These are phyloP conservation scores for Phytophthora idaei DNA, from an alignment of 352 stramenopile genomes.

Conservation along the genomic window DNA sequence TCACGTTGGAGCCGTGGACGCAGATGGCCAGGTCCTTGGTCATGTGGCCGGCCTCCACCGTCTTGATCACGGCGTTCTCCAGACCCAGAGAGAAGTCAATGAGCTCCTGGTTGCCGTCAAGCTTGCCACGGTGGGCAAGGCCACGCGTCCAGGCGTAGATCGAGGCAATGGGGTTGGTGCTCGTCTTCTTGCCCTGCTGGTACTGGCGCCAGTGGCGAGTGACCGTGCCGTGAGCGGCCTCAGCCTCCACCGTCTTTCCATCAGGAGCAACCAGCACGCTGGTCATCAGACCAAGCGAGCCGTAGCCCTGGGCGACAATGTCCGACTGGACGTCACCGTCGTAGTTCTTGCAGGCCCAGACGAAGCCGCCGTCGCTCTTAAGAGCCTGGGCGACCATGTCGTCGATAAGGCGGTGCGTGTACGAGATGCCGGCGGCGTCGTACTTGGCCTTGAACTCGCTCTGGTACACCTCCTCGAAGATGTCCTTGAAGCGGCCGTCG, in stretches of 20 bases:
- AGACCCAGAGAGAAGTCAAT: conserved; percentile 61
- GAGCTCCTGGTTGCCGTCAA: conserved; percentile 81
- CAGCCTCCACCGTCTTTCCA: conserved; percentile 83
- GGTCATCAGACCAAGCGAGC: conserved; percentile 83
- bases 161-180: conserved; percentile 79
- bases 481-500: conserved; percentile 80
- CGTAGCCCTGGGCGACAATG: conserved; percentile 82
- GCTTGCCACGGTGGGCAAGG: conserved; percentile 69
- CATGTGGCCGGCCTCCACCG: conserved; percentile 79
- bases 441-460: conserved; percentile 78
- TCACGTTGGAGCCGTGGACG: conserved; percentile 67
- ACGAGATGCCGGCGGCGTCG: conserved; percentile 74
- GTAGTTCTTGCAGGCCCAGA: conserved; percentile 89
- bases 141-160: conserved; percentile 87
- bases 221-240: conserved; percentile 85
- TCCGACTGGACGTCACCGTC: conserved; percentile 84
- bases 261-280: conserved; percentile 73
- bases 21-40: conserved; percentile 87
- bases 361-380: conserved; percentile 79
- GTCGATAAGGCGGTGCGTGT: conserved; percentile 83
- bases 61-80: conserved; percentile 75
- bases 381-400: conserved; percentile 86
- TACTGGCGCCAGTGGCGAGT: conserved; percentile 85
- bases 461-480: conserved; percentile 86
- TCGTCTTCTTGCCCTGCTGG: conserved; percentile 82